A percentile compares a stretch with the other conserved stretches of the same genome.
Evolutionary conservation across 1,284 basidiomycete species (phyloP).

Genomic region (Papiliotrema laurentii): DNA sequence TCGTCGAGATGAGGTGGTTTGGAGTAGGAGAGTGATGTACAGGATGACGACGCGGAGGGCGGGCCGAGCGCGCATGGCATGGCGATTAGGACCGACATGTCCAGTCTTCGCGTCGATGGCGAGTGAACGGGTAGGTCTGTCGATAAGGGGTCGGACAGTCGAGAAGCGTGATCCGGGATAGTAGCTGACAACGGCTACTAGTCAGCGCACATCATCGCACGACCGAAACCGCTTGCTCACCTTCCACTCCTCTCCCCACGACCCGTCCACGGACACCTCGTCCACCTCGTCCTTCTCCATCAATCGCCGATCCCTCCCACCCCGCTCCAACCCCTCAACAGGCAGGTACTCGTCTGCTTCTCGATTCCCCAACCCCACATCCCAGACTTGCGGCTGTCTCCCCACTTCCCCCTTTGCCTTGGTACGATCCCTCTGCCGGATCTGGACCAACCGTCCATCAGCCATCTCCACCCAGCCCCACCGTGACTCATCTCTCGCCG

Average conservation of each 20-base stretch:
- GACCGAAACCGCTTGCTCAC: constrained; percentile 1
- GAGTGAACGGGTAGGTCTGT: too few species aligned
- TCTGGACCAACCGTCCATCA: constrained; percentile 5
- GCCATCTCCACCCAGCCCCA: constrained; percentile 3
- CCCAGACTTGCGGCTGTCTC: constrained; percentile 9
- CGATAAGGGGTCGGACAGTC: too few species aligned
- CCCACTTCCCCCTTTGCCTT: constrained; percentile 7
- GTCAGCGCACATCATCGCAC: constrained; percentile 1
- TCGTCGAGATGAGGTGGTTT: constrained; percentile 4
- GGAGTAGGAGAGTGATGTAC: constrained; percentile 1
- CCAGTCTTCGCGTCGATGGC: constrained; percentile 1
- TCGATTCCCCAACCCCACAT: constrained; percentile 7
- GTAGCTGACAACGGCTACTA: constrained; percentile 8
- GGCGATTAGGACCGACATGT: constrained; percentile 13
- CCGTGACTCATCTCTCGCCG: background rate
- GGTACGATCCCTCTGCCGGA: background rate
- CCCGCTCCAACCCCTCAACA: background rate
- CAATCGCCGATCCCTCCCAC: background rate
- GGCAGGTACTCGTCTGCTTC: background rate
- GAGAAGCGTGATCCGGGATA: background rate
- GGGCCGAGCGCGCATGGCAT: constrained; percentile 8
- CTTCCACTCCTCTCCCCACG: constrained; percentile 7
- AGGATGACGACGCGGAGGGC: constrained; percentile 1
- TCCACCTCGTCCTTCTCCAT: background rate
- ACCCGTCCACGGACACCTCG: constrained; percentile 4